Percentiles rank a stretch among this genome's conserved stretches.
Conservation (phyloP, 2,329 filamentous ascomycete genomes). For the Pyrenochaeta sp. region DNA sequence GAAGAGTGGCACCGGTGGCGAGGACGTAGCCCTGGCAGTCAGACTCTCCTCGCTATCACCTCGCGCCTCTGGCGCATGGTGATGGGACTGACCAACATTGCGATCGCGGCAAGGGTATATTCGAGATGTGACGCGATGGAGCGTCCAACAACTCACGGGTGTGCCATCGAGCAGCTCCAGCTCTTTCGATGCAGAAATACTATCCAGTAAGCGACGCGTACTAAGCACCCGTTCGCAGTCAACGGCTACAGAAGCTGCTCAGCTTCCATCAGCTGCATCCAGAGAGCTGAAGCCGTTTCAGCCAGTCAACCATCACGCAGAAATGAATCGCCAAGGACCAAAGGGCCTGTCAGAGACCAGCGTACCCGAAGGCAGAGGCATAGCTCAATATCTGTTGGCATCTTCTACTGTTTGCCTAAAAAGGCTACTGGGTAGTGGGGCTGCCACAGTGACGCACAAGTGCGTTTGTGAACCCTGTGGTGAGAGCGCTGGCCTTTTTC, state of each 20-base stretch:
- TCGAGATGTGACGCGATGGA: constrained; percentile 8
- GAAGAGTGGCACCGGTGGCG: constrained; percentile 24
- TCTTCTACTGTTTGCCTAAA: constrained; percentile 15
- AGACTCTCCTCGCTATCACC: constrained; percentile 4
- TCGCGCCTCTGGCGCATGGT: constrained; percentile 1
- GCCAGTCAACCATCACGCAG: constrained; percentile 6
- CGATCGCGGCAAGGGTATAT: neutral
- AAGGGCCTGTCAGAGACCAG: constrained; percentile 17
- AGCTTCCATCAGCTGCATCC: constrained; percentile 1
- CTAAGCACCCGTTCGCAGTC: constrained; percentile 13
- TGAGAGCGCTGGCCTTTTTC: constrained; percentile 2
- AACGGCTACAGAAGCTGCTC: neutral
- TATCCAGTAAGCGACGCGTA: constrained; percentile 17
- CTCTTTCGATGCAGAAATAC: constrained; percentile 10
- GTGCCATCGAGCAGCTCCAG: constrained; percentile 18
- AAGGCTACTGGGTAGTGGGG: constrained; percentile 12
- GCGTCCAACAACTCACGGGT: constrained; percentile 15
- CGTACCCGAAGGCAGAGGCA: constrained; percentile 6
- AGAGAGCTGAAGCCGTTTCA: constrained; percentile 2
- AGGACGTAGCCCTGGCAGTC: constrained; percentile 15
- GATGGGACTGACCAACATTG: neutral
- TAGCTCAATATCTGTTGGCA: constrained; percentile 17
- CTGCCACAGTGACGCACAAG: neutral
- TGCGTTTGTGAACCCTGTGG: constrained; percentile 2
- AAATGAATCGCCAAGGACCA: constrained; percentile 16